Percentiles rank a stretch among this genome's conserved stretches.
Conservation (phyloP, 2,329 filamentous ascomycete species). For the Canariomyces notabilis region DNA sequence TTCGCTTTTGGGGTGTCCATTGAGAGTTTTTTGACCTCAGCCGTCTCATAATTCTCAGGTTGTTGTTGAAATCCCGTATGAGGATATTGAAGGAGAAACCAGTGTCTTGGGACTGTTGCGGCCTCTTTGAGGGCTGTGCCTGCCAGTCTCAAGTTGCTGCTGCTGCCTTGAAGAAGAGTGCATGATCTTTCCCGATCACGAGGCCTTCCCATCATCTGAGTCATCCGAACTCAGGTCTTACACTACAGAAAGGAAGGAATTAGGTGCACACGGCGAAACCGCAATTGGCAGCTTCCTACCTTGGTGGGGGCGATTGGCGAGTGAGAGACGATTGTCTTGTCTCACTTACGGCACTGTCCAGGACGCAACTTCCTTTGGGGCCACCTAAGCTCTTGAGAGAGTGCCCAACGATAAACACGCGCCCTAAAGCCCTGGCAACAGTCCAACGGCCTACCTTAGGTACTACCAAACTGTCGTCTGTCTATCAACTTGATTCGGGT, state of each 20-base stretch:
- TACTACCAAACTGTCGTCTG: no score
- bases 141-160: not conserved
- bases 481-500: no score
- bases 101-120: no score
- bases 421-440: not conserved
- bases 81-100: no score
- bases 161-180: not conserved
- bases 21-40: no score
- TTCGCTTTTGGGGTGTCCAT: no score
- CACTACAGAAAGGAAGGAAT: no score
- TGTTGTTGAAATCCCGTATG: no score
- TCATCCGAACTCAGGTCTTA: not conserved
- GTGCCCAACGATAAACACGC: not conserved
- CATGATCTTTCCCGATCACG: not conserved
- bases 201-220: not conserved
- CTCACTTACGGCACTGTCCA: constrained; percentile 3
- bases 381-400: no score
- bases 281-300: constrained; percentile 8
- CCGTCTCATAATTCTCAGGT: no score
- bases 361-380: no score
- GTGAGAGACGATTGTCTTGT: not conserved
- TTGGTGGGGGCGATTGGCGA: constrained; percentile 1
- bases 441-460: no score
- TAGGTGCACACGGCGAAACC: not conserved
- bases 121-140: not conserved